Conservation (phyloP, 768 basidiomycete genomes). For the Lactifluus hygrophoroides region DNA sequence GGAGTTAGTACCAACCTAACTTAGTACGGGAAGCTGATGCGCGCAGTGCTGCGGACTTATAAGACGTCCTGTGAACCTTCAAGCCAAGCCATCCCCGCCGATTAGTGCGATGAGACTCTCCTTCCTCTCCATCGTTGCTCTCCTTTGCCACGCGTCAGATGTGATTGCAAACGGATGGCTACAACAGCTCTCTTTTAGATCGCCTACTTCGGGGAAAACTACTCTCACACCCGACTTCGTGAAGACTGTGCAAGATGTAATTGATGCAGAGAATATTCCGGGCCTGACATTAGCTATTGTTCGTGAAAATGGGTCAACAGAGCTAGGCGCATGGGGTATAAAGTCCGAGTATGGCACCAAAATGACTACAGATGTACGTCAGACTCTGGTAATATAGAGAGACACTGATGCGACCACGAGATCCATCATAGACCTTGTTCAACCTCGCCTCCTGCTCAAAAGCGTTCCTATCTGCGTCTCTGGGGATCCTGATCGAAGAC, state of each 20-base stretch:
- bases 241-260: neutral
- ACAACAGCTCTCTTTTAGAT: neutral
- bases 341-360: conserved; percentile 3
- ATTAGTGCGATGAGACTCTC: neutral
- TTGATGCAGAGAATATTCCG: neutral
- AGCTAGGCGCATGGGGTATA: conserved; percentile 11
- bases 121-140: neutral
- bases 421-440: conserved; percentile 30
- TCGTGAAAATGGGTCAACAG: neutral
- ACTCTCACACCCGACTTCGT: conserved; percentile 6
- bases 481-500: conserved; percentile 37
- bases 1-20: too few species aligned
- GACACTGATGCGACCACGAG: neutral
- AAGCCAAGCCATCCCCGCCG: neutral
- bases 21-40: too few species aligned
- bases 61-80: too few species aligned
- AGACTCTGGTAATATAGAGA: neutral
- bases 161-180: neutral
- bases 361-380: conserved; percentile 13
- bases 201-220: neutral
- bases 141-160: neutral
- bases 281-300: conserved; percentile 10
- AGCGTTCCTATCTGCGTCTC: conserved; percentile 31
- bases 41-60: too few species aligned
- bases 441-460: conserved; percentile 32